Evolutionary conservation across 1,284 basidiomycete species (phyloP).

Genomic region (Trametes pubescens): DNA sequence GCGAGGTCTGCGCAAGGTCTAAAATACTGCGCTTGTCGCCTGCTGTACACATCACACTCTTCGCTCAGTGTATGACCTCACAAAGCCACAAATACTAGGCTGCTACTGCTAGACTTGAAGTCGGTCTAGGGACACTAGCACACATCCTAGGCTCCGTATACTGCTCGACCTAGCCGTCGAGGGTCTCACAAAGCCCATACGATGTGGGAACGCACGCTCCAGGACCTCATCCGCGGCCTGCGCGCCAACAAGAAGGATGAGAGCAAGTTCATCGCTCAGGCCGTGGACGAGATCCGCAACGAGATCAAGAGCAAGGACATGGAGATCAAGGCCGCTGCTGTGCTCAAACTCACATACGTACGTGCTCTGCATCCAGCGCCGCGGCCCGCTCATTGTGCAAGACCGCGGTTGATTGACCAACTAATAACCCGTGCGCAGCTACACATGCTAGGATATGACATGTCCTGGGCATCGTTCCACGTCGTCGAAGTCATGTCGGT

Average conservation of each 20-base stretch:
- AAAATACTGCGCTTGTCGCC: too few relatives aligned
- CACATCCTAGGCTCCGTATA: not conserved
- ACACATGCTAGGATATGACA: conserved; percentile 93
- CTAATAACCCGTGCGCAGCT: conserved; percentile 57
- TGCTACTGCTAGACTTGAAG: not conserved
- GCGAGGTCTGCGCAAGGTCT: too few relatives aligned
- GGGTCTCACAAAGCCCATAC: not conserved
- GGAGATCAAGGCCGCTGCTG: conserved; percentile 94
- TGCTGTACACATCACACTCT: too few relatives aligned
- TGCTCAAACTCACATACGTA: conserved; percentile 97
- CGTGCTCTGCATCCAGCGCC: conserved; percentile 45
- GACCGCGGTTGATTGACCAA: conserved; percentile 12
- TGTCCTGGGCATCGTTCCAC: conserved; percentile 92
- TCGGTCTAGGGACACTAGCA: not conserved
- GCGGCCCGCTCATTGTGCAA: not conserved
- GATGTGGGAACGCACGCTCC: conserved; percentile 95
- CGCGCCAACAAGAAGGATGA: conserved; percentile 88
- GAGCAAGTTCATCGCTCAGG: conserved; percentile 81
- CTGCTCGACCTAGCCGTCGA: not conserved
- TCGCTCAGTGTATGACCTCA: conserved; percentile 5
- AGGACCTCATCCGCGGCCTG: conserved; percentile 91
- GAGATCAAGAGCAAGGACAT: conserved; percentile 96
- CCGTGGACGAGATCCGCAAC: conserved; percentile 86
- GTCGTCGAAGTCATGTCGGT: conserved; percentile 99
- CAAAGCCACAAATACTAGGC: conserved; percentile 1